Base-by-base conservation (phyloP, 164 flowering plant genomes). In the Berberis vulgaris region DNA sequence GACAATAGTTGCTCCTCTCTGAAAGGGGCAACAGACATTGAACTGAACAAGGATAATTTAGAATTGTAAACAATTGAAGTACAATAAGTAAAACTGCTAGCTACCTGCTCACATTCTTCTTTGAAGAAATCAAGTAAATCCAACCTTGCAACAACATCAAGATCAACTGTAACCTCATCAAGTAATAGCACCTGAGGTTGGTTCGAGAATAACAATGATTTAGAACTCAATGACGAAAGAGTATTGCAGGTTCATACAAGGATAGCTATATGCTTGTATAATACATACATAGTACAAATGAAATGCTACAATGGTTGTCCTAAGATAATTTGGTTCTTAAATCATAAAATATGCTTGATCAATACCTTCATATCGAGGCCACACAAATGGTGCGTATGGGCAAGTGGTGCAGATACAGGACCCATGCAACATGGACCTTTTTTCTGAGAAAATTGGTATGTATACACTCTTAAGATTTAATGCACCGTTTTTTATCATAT, bases 1-100 rank as follows among this genome's bases (percentile, higher is more conserved):
- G 10, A 95, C 92, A 72, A 95, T 82, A 11, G 97, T 91, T 40
- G 99, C 97, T 73, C 97, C 97, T 78, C 97, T 86, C 99, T 94
- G 71, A 11, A 56, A 47, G 46, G 41, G 43, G 8, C 8, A 6
- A 12, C 46, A 65, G 53, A 10, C 40, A 60, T 43, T 7, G 49
- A 2, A 57, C 12, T 26, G 38, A 61, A 45, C 26, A 1, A 6
- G 56, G 11, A 41, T 45, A 2, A 52, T 5, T 49, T 43, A n/a
- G 38, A 1, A 61, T 56, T 54, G 42, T 43, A 26, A 57, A 46
- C 40, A 43, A 55, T 26, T 52, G 54, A 26, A 7, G 10, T 52
- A 52, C 11, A 52, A 52, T 2, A 10, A 7, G 2, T 52, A 7
- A 7, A 6, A 40, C 42, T 3, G 3, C 10, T 3, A 6, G 55